These are phyloP conservation scores for Rosa hybrid DNA, from an alignment of 331 rosid species.

Conservation along the genomic window DNA sequence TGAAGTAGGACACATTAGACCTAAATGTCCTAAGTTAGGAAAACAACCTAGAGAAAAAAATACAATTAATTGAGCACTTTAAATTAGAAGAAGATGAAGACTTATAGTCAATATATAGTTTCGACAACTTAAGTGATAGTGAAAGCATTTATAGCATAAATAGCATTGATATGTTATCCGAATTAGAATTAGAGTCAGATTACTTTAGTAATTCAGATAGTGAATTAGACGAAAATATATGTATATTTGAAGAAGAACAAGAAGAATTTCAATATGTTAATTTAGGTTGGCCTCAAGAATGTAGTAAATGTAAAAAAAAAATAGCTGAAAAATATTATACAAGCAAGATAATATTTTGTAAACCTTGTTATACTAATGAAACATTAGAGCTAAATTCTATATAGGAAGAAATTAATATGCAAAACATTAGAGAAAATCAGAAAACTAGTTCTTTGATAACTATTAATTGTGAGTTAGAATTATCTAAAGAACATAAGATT, in stretches of 20 bases:
- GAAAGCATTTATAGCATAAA: not conserved
- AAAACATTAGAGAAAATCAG: no score
- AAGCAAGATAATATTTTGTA: no score
- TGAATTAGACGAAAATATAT: not conserved
- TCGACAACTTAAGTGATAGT: not conserved
- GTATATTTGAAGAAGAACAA: not conserved
- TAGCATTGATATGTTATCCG: not conserved
- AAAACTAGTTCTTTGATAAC: no score
- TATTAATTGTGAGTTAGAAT: no score
- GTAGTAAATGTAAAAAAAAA: not conserved
- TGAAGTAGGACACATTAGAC: not conserved
- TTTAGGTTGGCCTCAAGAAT: not conserved
- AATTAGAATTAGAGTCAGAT: not conserved
- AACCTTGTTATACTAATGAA: no score
- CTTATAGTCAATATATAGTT: not conserved
- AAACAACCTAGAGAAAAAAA: not conserved
- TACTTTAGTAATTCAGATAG: not conserved
- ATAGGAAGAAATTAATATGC: no score
- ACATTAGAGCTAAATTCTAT: no score
- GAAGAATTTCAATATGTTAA: not conserved
- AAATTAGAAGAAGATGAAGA: not conserved
- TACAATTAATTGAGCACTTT: not conserved
- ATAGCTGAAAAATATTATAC: no score
- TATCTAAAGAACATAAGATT: no score
- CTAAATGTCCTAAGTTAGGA: not conserved